Percentiles rank a stretch among this genome's conserved stretches.
Evolutionary conservation across 208 protist genomes (phyloP).

Genomic region (Chromosphaera perkinsii): DNA sequence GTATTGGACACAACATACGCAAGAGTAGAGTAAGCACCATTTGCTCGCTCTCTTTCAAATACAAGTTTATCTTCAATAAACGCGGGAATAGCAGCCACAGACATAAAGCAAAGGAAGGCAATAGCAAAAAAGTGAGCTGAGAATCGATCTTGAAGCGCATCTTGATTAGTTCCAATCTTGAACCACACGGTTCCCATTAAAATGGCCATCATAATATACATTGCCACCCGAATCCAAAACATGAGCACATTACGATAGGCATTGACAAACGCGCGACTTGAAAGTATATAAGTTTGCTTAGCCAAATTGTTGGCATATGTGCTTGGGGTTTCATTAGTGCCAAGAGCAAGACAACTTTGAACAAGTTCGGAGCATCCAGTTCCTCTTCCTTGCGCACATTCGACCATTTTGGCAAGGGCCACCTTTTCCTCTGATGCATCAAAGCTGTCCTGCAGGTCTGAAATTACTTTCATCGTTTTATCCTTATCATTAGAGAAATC

Average conservation of each 20-base stretch:
- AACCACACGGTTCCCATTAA: slow-evolving; percentile 19
- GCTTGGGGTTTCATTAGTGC: no score
- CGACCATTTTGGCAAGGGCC: neutral
- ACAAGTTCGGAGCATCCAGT: neutral
- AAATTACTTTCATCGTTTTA: neutral
- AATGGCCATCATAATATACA: slow-evolving; percentile 27
- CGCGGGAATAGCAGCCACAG: slow-evolving; percentile 21
- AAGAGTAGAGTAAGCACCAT: slow-evolving; percentile 3
- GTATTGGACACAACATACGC: slow-evolving; percentile 13
- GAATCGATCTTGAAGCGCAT: slow-evolving; percentile 10
- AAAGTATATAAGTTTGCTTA: neutral
- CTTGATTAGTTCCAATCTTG: neutral
- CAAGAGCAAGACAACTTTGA: neutral
- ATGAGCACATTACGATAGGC: slow-evolving; percentile 5
- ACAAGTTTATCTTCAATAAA: slow-evolving; percentile 12
- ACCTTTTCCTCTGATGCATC: neutral
- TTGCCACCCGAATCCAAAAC: slow-evolving; percentile 25
- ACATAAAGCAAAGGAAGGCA: slow-evolving; percentile 28
- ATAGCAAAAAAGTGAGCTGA: slow-evolving; percentile 17
- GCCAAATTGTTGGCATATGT: slow-evolving; percentile 10
- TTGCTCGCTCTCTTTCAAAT: slow-evolving; percentile 4
- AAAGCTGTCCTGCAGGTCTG: neutral
- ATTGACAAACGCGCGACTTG: slow-evolving; percentile 1
- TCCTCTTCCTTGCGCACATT: neutral
- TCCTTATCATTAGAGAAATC: neutral